Evolutionary conservation across 202 grass and related monocot genomes (phyloP), one percentile per base, ranked within the genome.

Genomic region (Elaeis oleifera): DNA sequence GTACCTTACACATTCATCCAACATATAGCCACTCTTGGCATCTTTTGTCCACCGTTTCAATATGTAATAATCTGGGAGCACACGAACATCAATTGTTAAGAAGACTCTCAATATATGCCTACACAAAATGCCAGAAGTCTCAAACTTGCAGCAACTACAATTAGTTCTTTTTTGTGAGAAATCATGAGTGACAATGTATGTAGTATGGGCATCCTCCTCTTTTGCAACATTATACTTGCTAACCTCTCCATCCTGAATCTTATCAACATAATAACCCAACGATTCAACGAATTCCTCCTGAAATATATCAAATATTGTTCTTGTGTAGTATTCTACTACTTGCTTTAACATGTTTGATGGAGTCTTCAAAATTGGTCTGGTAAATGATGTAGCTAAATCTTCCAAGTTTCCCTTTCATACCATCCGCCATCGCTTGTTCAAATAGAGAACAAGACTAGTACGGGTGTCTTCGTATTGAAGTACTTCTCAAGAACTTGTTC

Each of bases 311-410:
- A 70, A 79, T 29, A 77, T 32, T 28, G 71, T 64, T 50, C 27
- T 75, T 60, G 72, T 83, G 68, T 90, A 90, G 58, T 84, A 61
- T 29, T 79, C 83, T 56, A 59, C 75, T 49, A 84, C 74, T 64
- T 81, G 55, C 59, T 79, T 91, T 16, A 74, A 48, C 58, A 84
- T 63, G 69, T 74, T 87, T 64, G 74, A 90, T 59, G 88, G 77
- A 54, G 76, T 76, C 70, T 63, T 79, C 59, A 84, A 50, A 74
- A 81, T 23, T 72, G 77, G 79, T 53, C 62, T 76, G 18, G 67
- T 91, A 75, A 81, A 91, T 72, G 71, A 81, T 28, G 80, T 65
- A 67, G 88, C 77, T 24, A 87, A 73, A 70, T 87, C 83, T 84
- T 87, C 77, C 60, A 90, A 61, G 53, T 75, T 56, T 85, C 78